These are phyloP conservation scores for Thermomucor indicae-seudaticae DNA, from an alignment of 371 early-diverging fungal species.

Conservation along the genomic window DNA sequence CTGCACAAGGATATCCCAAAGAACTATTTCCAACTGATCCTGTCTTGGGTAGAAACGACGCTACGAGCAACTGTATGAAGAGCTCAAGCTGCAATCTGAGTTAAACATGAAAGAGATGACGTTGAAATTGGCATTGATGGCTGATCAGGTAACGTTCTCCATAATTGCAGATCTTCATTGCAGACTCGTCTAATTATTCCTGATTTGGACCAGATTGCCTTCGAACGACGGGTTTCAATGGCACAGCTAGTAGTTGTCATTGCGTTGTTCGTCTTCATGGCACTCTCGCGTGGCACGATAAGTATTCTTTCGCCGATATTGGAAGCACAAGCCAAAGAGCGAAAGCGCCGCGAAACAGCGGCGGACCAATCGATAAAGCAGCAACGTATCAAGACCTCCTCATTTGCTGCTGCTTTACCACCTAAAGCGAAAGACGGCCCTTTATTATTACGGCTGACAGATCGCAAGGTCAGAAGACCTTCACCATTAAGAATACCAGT, in stretches of 20 bases:
- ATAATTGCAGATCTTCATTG: neutral
- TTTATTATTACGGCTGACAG: too few relatives aligned
- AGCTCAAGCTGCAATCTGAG: constrained; percentile 46
- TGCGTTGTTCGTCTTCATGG: constrained; percentile 51
- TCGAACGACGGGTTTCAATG: constrained; percentile 60
- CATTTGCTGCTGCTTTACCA: too few relatives aligned
- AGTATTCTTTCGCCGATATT: constrained; percentile 42
- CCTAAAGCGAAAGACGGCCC: too few relatives aligned
- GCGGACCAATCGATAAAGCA: constrained; percentile 1
- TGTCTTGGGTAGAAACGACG: constrained; percentile 33
- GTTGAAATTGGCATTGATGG: constrained; percentile 43
- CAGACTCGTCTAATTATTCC: neutral
- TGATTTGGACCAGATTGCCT: constrained; percentile 37
- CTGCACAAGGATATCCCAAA: neutral
- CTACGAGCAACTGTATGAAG: constrained; percentile 59
- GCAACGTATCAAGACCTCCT: too few relatives aligned
- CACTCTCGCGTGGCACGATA: constrained; percentile 42
- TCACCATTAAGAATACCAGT: too few relatives aligned
- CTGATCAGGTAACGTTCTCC: constrained; percentile 45
- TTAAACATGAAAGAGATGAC: constrained; percentile 45
- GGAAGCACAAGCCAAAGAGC: constrained; percentile 38
- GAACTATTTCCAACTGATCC: neutral
- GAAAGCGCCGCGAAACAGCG: constrained; percentile 32
- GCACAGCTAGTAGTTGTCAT: constrained; percentile 54
- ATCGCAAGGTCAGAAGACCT: too few relatives aligned